Percentiles rank a stretch among this genome's conserved stretches.
These are phyloP conservation scores for Fusarium nodosum DNA, from an alignment of 2,329 filamentous ascomycete species.

Conservation along the genomic window DNA sequence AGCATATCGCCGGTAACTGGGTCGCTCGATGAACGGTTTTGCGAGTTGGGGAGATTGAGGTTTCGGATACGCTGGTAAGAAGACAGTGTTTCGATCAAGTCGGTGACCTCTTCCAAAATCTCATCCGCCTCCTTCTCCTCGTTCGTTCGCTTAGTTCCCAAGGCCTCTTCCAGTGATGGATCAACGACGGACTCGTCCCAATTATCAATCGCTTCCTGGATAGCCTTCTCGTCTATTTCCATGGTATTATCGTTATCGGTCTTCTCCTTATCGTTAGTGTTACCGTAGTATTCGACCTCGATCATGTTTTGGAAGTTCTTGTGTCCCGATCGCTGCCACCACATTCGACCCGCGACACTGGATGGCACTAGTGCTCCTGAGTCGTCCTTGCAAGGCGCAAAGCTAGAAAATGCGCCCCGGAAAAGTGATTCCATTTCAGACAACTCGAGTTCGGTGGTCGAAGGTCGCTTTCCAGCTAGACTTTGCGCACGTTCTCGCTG, in stretches of 20 bases:
- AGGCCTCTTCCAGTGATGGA: slow-evolving; percentile 67
- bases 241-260: slow-evolving; percentile 51
- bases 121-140: slow-evolving; percentile 78
- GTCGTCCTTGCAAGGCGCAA: slow-evolving; percentile 82
- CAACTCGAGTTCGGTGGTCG: slow-evolving; percentile 68
- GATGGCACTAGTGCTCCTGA: slow-evolving; percentile 77
- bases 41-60: slow-evolving; percentile 74
- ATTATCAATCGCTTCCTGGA: slow-evolving; percentile 68
- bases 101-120: slow-evolving; percentile 78
- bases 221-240: slow-evolving; percentile 65
- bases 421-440: slow-evolving; percentile 81
- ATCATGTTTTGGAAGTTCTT: slow-evolving; percentile 75
- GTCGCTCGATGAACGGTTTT: slow-evolving; percentile 71
- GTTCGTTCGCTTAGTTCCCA: slow-evolving; percentile 67
- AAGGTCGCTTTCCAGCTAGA: slow-evolving; percentile 70
- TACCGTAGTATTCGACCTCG: slow-evolving; percentile 64
- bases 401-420: slow-evolving; percentile 82
- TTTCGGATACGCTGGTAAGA: slow-evolving; percentile 86
- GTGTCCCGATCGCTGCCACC: slow-evolving; percentile 81
- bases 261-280: slow-evolving; percentile 55
- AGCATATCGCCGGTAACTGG: slow-evolving; percentile 77
- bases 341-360: slow-evolving; percentile 75
- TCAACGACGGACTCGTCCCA: slow-evolving; percentile 72
- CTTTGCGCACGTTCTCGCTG: slow-evolving; percentile 81
- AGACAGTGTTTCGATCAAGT: slow-evolving; percentile 80